Evolutionary conservation across 2,329 filamentous ascomycete genomes (phyloP).

Genomic region (Colletotrichum sp.): DNA sequence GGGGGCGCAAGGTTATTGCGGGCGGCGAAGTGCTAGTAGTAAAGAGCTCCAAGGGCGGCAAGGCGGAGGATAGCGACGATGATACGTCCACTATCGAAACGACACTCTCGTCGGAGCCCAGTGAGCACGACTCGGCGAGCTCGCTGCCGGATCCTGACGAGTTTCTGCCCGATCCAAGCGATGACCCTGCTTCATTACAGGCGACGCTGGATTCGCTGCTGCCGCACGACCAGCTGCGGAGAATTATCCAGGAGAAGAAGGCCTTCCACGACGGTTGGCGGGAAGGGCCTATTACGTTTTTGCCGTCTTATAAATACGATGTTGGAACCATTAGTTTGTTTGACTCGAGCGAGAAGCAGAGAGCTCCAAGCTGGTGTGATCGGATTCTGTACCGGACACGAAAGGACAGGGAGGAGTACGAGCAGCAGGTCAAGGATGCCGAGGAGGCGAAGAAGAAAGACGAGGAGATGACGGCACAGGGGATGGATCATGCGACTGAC

Average conservation of each 20-base stretch:
- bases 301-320: conserved; percentile 98
- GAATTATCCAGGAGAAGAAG: conserved; percentile 75
- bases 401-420: conserved; percentile 69
- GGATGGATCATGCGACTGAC: conserved; percentile 73
- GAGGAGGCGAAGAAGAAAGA: conserved; percentile 73
- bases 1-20: conserved; percentile 41
- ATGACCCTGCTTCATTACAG: conserved; percentile 85
- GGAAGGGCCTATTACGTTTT: conserved; percentile 85
- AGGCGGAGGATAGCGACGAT: conserved; percentile 48
- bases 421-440: conserved; percentile 66
- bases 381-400: conserved; percentile 86
- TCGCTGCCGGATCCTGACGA: conserved; percentile 67
- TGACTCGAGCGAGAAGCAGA: conserved; percentile 92
- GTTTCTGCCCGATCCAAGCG: conserved; percentile 68
- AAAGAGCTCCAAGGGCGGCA: conserved; percentile 26
- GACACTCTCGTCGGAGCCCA: conserved; percentile 26
- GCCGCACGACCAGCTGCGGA: conserved; percentile 84
- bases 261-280: conserved; percentile 91
- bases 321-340: conserved; percentile 91
- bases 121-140: conserved; percentile 42
- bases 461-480: conserved; percentile 82
- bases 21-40: conserved; percentile 39
- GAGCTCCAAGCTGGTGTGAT: conserved; percentile 96
- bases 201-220: conserved; percentile 87
- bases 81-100: conserved; percentile 40